These are phyloP conservation scores for Lophiotrema nucula DNA, from an alignment of 495 filamentous ascomycete genomes.

Conservation along the genomic window DNA sequence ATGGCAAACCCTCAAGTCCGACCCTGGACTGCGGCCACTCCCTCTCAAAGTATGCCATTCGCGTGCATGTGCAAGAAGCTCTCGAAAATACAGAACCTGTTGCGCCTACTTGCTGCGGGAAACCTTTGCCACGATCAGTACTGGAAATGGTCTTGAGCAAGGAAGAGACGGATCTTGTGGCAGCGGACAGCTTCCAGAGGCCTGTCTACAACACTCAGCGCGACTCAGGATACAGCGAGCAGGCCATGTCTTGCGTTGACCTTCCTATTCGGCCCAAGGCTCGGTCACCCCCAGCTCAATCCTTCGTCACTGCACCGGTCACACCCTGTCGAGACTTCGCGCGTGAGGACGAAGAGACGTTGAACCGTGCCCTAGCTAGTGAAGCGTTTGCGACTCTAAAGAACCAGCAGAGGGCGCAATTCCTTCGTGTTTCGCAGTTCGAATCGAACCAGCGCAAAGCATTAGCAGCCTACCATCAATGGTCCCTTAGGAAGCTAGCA, in stretches of 20 bases:
- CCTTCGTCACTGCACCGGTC: conserved; percentile 2
- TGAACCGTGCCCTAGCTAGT: conserved; percentile 16
- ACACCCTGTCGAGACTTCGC: not conserved
- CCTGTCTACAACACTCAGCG: not conserved
- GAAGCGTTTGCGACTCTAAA: conserved; percentile 14
- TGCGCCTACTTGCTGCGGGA: conserved; percentile 18
- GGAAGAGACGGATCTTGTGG: conserved; percentile 15
- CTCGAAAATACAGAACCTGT: conserved; percentile 1
- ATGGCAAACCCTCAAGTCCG: conserved; percentile 13
- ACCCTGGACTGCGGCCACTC: conserved; percentile 24
- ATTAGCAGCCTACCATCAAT: conserved; percentile 15
- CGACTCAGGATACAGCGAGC: conserved; percentile 19
- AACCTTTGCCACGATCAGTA: conserved; percentile 11
- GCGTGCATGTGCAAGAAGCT: conserved; percentile 23
- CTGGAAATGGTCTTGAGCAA: conserved; percentile 18
- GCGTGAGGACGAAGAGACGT: not conserved
- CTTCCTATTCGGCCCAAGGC: not conserved
- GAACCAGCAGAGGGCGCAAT: conserved; percentile 23
- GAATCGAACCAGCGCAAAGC: conserved; percentile 27
- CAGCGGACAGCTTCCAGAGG: not conserved
- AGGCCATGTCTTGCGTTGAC: conserved; percentile 9
- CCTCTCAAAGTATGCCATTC: conserved; percentile 20
- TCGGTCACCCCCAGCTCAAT: not conserved
- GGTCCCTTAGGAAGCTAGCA: conserved; percentile 8
- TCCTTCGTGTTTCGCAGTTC: conserved; percentile 23